Evolutionary conservation across 108 stramenopile species (phyloP), one percentile per base, ranked within the genome.

Genomic region (Cyclostephanos invisitatus): DNA sequence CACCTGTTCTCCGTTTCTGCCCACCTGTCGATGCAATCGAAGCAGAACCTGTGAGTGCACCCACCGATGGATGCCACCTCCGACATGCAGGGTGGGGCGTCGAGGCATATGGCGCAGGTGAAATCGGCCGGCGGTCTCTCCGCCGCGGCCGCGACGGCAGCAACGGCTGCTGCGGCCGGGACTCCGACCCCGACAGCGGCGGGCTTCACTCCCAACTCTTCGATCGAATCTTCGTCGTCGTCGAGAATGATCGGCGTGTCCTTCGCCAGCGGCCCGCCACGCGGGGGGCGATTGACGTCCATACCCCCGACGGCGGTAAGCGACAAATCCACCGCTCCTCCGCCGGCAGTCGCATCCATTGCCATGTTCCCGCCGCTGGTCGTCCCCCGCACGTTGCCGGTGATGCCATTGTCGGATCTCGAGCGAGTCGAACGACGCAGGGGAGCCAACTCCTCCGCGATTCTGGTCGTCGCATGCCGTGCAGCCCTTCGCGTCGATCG

Each of bases 21-120:
- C 79, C 79, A 80, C 40, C 53, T 32, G 40, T 80, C 79, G 48
- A 80, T 80, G 47, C 79, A 80, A 57, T 80, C 79, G 60, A 80
- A 80, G 72, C 79, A 80, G 55, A 80, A 80, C 29, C 58, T 49
- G 46, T 80, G 79, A 12, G 55, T 65, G 51, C 79, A 80, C 17
- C 73, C 79, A 0, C 44, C 51, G 27, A 80, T 80, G 2, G 62
- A 63, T 15, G 79, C 79, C 7, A 74, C 50, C 24, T 80, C 73
- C 27, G 58, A 35, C 32, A 70, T 35, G 25, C 68, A 56, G 51
- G 49, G 11, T 5, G 79, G 79, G 32, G 67, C 57, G 50, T 80
- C 79, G 35, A 80, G 36, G 63, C 79, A 80, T 36, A 80, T 80
- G 47, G 64, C 61, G 38, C 79, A 80, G 15, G 58, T 61, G 62